phyloP scores from a whole-genome alignment of 2,329 filamentous ascomycete species.

The Cryphonectria nitschkei region DNA sequence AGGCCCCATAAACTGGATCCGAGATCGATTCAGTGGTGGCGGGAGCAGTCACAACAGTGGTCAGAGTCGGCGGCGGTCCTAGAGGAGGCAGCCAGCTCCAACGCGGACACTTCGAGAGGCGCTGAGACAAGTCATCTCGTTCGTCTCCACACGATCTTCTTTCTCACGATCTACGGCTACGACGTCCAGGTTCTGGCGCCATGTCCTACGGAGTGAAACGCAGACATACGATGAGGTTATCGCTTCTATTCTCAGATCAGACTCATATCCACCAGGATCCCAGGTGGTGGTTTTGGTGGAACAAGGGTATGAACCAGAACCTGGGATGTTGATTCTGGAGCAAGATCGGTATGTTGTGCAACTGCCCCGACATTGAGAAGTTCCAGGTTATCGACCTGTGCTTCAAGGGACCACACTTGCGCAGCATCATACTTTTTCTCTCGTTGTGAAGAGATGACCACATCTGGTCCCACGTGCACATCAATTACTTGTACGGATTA shows the following conservation, averaged over 20 bases:
- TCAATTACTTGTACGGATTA: not conserved
- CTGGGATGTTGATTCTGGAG: not conserved
- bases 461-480: not conserved
- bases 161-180: not conserved
- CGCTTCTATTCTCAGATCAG: not conserved
- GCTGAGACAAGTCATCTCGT: not conserved
- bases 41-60: constrained; percentile 2
- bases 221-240: not conserved
- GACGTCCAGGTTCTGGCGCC: not conserved
- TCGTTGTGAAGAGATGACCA: not conserved
- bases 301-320: not conserved
- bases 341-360: not conserved
- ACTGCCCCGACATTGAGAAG: not conserved
- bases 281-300: not conserved
- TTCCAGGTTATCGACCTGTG: not conserved
- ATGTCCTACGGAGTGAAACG: not conserved
- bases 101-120: not conserved
- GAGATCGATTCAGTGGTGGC: constrained; percentile 31
- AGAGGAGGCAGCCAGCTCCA: constrained; percentile 7
- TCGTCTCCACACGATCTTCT: not conserved
- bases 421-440: not conserved
- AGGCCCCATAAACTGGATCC: constrained; percentile 33
- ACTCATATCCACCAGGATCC: not conserved
- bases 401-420: not conserved
- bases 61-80: constrained; percentile 24